These are phyloP conservation scores for Sphagnum fallax DNA, from an alignment of 228 moss, liverwort and hornwort species.

Conservation along the genomic window DNA sequence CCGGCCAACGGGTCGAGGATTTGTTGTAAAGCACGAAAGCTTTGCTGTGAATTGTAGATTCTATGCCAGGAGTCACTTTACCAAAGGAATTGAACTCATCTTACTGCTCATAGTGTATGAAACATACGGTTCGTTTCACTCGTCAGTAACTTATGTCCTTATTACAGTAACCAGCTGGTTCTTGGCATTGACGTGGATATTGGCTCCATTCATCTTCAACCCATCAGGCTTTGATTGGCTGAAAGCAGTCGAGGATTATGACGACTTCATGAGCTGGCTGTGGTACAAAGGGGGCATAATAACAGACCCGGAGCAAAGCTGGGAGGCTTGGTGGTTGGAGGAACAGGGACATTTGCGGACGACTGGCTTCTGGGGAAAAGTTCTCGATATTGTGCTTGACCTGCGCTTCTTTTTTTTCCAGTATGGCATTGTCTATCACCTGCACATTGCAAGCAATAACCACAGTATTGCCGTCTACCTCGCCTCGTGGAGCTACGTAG, in stretches of 20 bases:
- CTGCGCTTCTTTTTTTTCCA: constrained; percentile 93
- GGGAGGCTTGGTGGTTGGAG: constrained; percentile 91
- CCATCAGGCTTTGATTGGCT: constrained; percentile 99
- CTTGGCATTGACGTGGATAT: constrained; percentile 79
- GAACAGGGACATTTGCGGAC: constrained; percentile 69
- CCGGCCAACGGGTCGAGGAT: constrained; percentile 91
- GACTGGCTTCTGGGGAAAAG: constrained; percentile 88
- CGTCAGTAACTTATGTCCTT: constrained; percentile 56
- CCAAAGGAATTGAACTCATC: constrained; percentile 85
- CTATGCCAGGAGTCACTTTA: constrained; percentile 85
- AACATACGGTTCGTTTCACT: constrained; percentile 52
- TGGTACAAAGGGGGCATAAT: constrained; percentile 88
- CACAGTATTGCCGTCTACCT: constrained; percentile 86
- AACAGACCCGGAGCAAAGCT: constrained; percentile 57
- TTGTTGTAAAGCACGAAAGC: constrained; percentile 87
- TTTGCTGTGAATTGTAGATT: constrained; percentile 78
- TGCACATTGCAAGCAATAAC: constrained; percentile 59
- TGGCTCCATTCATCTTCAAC: constrained; percentile 94
- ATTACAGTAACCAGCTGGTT: constrained; percentile 98
- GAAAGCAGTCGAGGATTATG: constrained; percentile 85
- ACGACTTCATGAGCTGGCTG: constrained; percentile 84
- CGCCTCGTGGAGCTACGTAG: constrained; percentile 77
- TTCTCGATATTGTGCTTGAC: constrained; percentile 68
- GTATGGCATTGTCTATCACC: constrained; percentile 88
- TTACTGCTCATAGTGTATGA: constrained; percentile 74